Base-by-base conservation (phyloP, 2,329 filamentous ascomycete genomes). In the Pezicula radicicola region DNA sequence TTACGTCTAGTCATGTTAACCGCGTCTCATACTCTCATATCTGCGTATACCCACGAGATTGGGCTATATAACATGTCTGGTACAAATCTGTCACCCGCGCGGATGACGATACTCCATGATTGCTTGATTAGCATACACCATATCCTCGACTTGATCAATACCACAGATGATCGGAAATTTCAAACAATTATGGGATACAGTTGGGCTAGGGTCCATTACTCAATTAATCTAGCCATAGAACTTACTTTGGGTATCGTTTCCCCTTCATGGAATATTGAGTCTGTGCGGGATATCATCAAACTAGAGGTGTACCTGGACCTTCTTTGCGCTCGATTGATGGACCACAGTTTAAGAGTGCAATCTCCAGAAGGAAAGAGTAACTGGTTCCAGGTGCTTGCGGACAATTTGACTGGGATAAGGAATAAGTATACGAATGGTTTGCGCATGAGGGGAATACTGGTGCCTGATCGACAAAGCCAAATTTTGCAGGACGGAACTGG, bases 391-490 rank as follows among this genome's bases (percentile, higher is more conserved):
- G 15, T 88, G 46, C 71, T 91, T 25, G 80, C 89, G 55, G 86
- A 83, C 18, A 82, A 83, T 55, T 67, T 84, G 39, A 86, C 86
- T 21, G 87, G 88, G 10, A 76, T 91, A 13, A 76, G 75, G 16
- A 12, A 9, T 30, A 30, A 30, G 7, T 30, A 30, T 30, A 12
- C 28, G 10, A 30, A 30, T 12, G 28, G 28, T 30, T 30, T 30
- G 28, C 28, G 28, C 10, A 6, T 30, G 28, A 30, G 7, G 28
- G 28, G 28, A 9, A 30, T 30, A 30, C 28, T 9, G 2, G 28
- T 30, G 7, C 28, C 28, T 9, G 28, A 30, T 30, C 28, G 28
- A 30, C 8, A 30, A 30, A 30, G 7, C 28, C 28, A 40, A 7
- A 6, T 19, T 40, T n/a, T 19, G 7, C 37, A 19, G 3, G 18